These are phyloP conservation scores for Fusarium sulawesiense DNA, from an alignment of 2,329 filamentous ascomycete genomes.

Conservation along the genomic window DNA sequence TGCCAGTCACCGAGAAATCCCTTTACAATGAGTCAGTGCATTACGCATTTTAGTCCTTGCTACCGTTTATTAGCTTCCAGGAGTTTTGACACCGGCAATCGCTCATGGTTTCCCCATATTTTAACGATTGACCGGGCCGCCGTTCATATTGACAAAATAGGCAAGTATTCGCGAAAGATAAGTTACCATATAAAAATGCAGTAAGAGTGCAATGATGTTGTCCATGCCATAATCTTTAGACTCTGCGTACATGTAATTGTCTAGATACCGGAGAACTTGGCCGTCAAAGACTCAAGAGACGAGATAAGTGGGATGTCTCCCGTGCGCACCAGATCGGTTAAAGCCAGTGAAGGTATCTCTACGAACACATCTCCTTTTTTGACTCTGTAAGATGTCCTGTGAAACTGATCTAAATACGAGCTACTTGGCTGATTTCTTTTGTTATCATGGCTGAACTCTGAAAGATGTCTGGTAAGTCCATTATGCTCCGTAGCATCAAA, in stretches of 20 bases:
- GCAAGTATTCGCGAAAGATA: conserved; percentile 10
- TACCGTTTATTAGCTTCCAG: not conserved
- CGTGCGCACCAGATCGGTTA: too few species aligned
- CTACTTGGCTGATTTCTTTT: not conserved
- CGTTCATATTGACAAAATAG: conserved; percentile 7
- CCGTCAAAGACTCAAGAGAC: too few species aligned
- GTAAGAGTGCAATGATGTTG: not conserved
- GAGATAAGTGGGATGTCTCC: too few species aligned
- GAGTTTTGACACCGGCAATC: not conserved
- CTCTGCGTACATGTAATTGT: not conserved
- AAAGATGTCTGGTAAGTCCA: not conserved
- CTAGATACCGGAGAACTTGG: not conserved
- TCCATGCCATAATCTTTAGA: not conserved
- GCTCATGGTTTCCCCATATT: not conserved
- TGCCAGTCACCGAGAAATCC: not conserved
- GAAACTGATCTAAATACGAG: not conserved
- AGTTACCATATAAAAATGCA: not conserved
- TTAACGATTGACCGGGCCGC: conserved; percentile 1
- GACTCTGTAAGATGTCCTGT: not conserved
- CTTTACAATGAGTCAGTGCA: not conserved
- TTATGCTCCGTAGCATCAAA: not conserved
- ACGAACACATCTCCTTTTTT: not conserved
- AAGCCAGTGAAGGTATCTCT: not conserved
- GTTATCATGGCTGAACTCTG: not conserved
- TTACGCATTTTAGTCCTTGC: not conserved